Conservation (phyloP, 202 grass and related monocot genomes). For the Cymbopogon flexuosus region DNA sequence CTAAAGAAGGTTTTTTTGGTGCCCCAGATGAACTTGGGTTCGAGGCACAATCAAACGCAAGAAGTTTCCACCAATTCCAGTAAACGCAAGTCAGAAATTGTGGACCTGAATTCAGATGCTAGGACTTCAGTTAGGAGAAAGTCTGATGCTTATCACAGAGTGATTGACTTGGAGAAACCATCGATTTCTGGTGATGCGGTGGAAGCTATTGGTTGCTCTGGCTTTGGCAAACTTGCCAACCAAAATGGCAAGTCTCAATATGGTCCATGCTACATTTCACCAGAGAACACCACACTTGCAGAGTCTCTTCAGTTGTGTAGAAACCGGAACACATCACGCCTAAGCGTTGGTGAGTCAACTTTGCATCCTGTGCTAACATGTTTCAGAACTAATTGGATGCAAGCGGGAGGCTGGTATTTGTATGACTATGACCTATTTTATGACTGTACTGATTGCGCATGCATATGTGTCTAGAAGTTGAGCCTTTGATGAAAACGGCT, state of each 20-base stretch:
- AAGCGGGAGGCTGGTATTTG: not conserved
- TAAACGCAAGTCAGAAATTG: not conserved
- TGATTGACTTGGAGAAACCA: constrained; percentile 45
- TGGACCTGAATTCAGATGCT: not conserved
- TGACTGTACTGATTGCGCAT: not conserved
- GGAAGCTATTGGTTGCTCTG: constrained; percentile 1
- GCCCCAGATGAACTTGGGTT: constrained; percentile 9
- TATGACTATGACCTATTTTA: not conserved
- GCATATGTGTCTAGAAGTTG: not conserved
- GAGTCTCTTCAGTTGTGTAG: constrained; percentile 7
- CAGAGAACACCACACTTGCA: constrained; percentile 11
- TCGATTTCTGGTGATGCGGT: not conserved
- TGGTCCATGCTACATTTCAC: not conserved
- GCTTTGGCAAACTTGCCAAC: not conserved
- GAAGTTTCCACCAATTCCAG: not conserved
- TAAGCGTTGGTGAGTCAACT: constrained; percentile 29
- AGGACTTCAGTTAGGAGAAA: not conserved
- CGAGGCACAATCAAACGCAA: not conserved
- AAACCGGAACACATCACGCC: not conserved
- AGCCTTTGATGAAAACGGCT: not conserved
- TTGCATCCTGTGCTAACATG: not conserved
- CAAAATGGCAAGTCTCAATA: constrained; percentile 15
- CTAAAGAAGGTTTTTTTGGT: not conserved
- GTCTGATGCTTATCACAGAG: not conserved
- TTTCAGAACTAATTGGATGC: not conserved